Evolutionary conservation across 2,329 filamentous ascomycete genomes (phyloP).

Genomic region (Emergomyces orientalis): DNA sequence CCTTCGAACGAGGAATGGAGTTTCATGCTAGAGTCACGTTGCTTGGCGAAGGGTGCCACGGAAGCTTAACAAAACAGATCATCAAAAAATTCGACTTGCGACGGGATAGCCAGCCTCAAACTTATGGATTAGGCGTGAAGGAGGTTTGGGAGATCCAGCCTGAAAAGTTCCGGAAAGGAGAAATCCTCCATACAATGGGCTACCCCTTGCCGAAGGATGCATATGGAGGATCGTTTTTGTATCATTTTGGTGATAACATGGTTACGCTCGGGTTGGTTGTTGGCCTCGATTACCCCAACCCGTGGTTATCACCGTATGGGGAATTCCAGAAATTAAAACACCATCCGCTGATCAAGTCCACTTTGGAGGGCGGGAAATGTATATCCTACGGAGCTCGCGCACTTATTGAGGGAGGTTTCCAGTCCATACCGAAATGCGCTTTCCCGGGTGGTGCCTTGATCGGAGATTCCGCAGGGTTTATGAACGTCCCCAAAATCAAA

Average conservation of each 20-base stretch:
- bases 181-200: slow-evolving; percentile 83
- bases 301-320: slow-evolving; percentile 87
- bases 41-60: slow-evolving; percentile 91
- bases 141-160: slow-evolving; percentile 96
- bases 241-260: slow-evolving; percentile 96
- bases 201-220: slow-evolving; percentile 82
- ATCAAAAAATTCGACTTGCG: slow-evolving; percentile 89
- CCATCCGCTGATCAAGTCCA: slow-evolving; percentile 77
- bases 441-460: slow-evolving; percentile 95
- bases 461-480: slow-evolving; percentile 89
- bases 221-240: slow-evolving; percentile 98
- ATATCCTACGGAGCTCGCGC: slow-evolving; percentile 92
- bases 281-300: slow-evolving; percentile 90
- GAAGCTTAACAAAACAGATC: slow-evolving; percentile 88
- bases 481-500: slow-evolving; percentile 98
- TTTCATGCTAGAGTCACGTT: slow-evolving; percentile 89
- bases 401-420: slow-evolving; percentile 88
- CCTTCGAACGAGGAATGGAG: slow-evolving; percentile 95
- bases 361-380: slow-evolving; percentile 93
- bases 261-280: slow-evolving; percentile 87
- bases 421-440: slow-evolving; percentile 92
- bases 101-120: slow-evolving; percentile 83
- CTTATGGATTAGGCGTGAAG: slow-evolving; percentile 88
- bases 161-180: slow-evolving; percentile 79
- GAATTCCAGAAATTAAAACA: slow-evolving; percentile 99